Evolutionary conservation across 176 grass and related monocot species (phyloP), one percentile per base, ranked within the genome.

Genomic region (Rhipidocladum racemiflorum): DNA sequence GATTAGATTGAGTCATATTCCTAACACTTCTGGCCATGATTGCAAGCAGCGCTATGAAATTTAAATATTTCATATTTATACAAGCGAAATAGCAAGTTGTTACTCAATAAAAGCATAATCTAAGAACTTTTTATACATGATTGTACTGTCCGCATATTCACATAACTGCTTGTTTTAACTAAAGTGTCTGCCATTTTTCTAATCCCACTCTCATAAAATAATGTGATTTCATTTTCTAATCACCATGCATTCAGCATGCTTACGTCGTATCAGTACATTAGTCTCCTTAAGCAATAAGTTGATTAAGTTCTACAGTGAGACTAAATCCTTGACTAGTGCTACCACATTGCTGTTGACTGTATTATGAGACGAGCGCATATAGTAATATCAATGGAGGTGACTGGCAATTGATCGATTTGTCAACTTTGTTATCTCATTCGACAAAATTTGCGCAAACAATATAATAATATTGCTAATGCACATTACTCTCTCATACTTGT

Each of bases 171-270:
- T 78, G 16, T 57, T 61, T 61, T 46, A 63, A 61, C 40, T 29
- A 46, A 77, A 78, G 16, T 78, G 38, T 9, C 23, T 43, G 24
- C 24, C 6, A 11, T 46, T 30, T 78, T 46, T 38, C 35, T 16
- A 61, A 28, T 36, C 56, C 2, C 74, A 40, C 15, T 23, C 23
- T 38, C 36, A 8, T 43, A 32, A 76, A 39, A 75, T 75, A 57
- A 75, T 75, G 51, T 25, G 25, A 63, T 32, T 43, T 76, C 62
- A 44, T 77, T 32, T 32, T 78, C n/a, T n/a, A n/a, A n/a, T 76
- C 57, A 17, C 14, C 35, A 61, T 23, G 21, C 74, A 76, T 56
- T 27, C 16, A 64, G 40, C 59, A 64, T 77, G 36, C 67, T 39
- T 70, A 48, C 2, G 0, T 29, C 1, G 35, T 78, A 40, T 34